A percentile compares a stretch with the other conserved stretches of the same genome.
Conservation (phyloP, 306 rosid species). For the Crotalaria pallida region DNA sequence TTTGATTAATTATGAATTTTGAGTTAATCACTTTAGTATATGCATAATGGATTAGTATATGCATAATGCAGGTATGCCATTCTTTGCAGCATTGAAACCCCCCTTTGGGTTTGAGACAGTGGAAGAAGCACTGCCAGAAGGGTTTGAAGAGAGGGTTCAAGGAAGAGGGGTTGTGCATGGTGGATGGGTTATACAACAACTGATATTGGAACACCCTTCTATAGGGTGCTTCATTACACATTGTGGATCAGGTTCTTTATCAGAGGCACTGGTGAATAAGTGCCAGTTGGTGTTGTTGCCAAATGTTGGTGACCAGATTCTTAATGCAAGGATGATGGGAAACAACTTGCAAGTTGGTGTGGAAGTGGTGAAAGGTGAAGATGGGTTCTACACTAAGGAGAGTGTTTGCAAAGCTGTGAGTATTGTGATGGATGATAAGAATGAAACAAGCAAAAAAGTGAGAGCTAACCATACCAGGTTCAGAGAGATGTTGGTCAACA, state of each 20-base stretch:
- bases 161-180: conserved; percentile 30
- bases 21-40: too few relatives aligned
- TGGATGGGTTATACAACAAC: conserved; percentile 33
- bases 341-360: conserved; percentile 34
- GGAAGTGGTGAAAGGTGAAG: conserved; percentile 34
- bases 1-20: too few relatives aligned
- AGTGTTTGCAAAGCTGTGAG: conserved; percentile 26
- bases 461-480: conserved; percentile 18
- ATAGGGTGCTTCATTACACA: conserved; percentile 36
- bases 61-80: conserved; percentile 3
- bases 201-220: conserved; percentile 31
- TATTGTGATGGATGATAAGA: conserved; percentile 27
- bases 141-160: conserved; percentile 19
- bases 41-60: too few relatives aligned
- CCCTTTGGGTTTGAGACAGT: conserved; percentile 23
- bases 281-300: conserved; percentile 32
- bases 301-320: conserved; percentile 20
- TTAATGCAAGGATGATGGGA: conserved; percentile 29
- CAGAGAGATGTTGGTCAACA: conserved; percentile 18
- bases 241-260: conserved; percentile 33
- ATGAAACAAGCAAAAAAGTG: conserved; percentile 19
- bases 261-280: conserved; percentile 28
- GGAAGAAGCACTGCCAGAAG: conserved; percentile 32
- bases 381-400: conserved; percentile 22
- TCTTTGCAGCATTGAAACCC: conserved; percentile 28